These are phyloP conservation scores for Ogataea saltuana DNA, from an alignment of 805 yeast species.

Conservation along the genomic window DNA sequence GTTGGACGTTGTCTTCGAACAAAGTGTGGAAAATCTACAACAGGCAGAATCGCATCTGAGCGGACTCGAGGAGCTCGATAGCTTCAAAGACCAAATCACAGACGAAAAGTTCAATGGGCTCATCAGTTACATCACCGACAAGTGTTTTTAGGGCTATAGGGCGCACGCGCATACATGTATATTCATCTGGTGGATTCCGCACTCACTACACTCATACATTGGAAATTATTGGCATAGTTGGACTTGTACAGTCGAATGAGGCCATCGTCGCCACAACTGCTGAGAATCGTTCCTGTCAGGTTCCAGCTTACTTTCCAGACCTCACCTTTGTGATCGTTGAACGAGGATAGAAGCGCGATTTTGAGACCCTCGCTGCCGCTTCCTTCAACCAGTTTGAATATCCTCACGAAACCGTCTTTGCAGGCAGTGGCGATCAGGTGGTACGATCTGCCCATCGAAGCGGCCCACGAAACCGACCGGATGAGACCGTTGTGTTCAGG, in stretches of 20 bases:
- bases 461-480: conserved; percentile 93
- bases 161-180: no score
- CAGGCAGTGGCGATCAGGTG: conserved; percentile 94
- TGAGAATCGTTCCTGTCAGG: conserved; percentile 84
- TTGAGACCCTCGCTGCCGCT: conserved; percentile 21
- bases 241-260: conserved; percentile 90
- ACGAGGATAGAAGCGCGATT: conserved; percentile 30
- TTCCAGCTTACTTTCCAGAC: conserved; percentile 98
- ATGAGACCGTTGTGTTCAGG: conserved; percentile 87
- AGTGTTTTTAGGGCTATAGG: conserved; percentile 13
- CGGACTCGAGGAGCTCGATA: conserved; percentile 20
- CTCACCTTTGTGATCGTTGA: conserved; percentile 42
- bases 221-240: conserved; percentile 80
- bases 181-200: conserved; percentile 55
- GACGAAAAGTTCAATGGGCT: conserved; percentile 23
- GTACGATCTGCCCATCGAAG: conserved; percentile 87
- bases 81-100: conserved; percentile 13
- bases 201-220: conserved; percentile 83
- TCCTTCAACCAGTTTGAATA: conserved; percentile 67
- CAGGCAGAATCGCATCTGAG: conserved; percentile 12
- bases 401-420: conserved; percentile 88
- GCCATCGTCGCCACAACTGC: conserved; percentile 96
- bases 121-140: conserved; percentile 23
- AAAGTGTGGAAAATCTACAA: conserved; percentile 12
- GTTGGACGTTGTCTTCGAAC: conserved; percentile 12